Conservation (phyloP, 805 yeast genomes). For the Wickerhamomyces tratensis region DNA sequence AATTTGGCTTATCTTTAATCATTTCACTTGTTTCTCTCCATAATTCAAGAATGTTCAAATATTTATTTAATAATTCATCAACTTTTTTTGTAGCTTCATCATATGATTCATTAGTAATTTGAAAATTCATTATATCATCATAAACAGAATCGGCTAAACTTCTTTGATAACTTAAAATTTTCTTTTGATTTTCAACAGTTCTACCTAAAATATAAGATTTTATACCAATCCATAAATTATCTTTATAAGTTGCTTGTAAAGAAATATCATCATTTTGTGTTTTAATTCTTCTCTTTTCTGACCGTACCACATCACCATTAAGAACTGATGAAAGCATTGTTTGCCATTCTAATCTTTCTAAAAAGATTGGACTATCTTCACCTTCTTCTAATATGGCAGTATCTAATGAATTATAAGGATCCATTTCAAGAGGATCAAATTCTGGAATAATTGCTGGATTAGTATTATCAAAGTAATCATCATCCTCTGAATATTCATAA, state of each 20-base stretch:
- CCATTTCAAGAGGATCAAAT: conserved; percentile 37
- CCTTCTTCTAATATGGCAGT: conserved; percentile 10
- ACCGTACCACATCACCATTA: conserved; percentile 89
- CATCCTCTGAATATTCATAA: conserved; percentile 17
- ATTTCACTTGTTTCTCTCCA: conserved; percentile 79
- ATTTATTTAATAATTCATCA: conserved; percentile 37
- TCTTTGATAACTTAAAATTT: conserved; percentile 58
- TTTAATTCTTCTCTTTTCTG: conserved; percentile 75
- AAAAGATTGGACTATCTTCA: conserved; percentile 27
- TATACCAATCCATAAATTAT: conserved; percentile 81
- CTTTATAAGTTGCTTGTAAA: conserved; percentile 46
- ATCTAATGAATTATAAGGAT: conserved; percentile 23
- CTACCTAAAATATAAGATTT: conserved; percentile 76
- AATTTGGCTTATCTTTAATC: conserved; percentile 67
- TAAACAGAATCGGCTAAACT: conserved; percentile 65
- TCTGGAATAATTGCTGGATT: conserved; percentile 30
- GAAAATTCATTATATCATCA: conserved; percentile 58
- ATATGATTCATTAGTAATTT: conserved; percentile 30
- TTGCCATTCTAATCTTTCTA: conserved; percentile 93
- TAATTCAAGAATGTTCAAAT: conserved; percentile 57
- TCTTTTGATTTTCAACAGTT: conserved; percentile 67
- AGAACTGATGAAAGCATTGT: conserved; percentile 83
- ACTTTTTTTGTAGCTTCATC: conserved; percentile 36
- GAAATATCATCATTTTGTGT: conserved; percentile 40
- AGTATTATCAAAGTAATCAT: conserved; percentile 15